Evolutionary conservation across 441 rosid genomes (phyloP), one percentile per base, ranked within the genome.

Genomic region (Pelargonium citronellum): DNA sequence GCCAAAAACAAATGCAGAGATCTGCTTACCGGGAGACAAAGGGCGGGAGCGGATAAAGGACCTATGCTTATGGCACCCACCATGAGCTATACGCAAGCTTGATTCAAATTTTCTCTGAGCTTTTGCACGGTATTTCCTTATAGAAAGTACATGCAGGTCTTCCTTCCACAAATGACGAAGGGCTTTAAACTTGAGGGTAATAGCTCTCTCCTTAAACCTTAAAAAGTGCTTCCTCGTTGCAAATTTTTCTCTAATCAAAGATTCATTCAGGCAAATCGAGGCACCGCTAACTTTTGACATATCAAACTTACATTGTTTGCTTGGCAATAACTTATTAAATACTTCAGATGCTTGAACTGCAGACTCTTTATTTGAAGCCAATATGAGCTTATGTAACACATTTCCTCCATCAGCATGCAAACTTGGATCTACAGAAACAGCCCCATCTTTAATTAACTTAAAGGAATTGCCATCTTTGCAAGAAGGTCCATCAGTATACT

Each of bases 111-210:
- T 93, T 73, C 82, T 90, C 72, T 82, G 92, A 73, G 95, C 79
- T 81, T 84, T 91, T 20, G 88, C 81, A 67, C 83, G 88, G 65
- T 61, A 73, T 78, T 87, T 96, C 78, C 79, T 76, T 20, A 78
- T 68, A 19, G 90, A 85, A 46, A 82, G 84, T 72, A 79, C 75
- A 20, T 69, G 83, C 85, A 87, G 43, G 78, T 96, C 97, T 82
- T 91, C 94, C 87, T 85, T 90, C 98, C 99, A 96, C 12, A 82
- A 76, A 67, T 82, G 86, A 72, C 82, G 88, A 80, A 87, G 84
- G 46, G 85, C 91, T 82, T 85, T 96, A 80, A 83, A 91, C 85
- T 91, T 90, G 19, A 96, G 93, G 49, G 84, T 76, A 41, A 90
- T 77, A 75, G 84, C 86, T 77, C 88, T 89, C 88, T 96, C 98